These are phyloP conservation scores for Neonectria ditissima DNA, from an alignment of 2,329 filamentous ascomycete species.

Conservation along the genomic window DNA sequence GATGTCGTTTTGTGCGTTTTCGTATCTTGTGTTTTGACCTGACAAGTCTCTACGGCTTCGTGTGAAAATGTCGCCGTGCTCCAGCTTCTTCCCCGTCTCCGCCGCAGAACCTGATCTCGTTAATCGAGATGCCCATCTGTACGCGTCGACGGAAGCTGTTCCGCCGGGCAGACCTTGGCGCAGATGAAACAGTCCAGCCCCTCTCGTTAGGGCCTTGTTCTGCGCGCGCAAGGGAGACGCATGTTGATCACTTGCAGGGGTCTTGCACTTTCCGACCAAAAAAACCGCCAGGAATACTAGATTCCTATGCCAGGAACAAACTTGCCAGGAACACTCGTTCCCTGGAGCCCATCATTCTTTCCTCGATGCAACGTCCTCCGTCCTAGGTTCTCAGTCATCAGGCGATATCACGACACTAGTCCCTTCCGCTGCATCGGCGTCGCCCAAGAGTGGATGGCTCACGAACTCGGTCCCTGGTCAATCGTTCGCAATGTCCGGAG, in stretches of 20 bases:
- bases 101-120: not conserved
- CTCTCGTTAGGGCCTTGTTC: conserved; percentile 11
- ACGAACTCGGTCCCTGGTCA: not conserved
- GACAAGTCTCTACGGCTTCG: too few relatives aligned
- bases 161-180: conserved; percentile 10
- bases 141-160: not conserved
- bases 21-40: too few relatives aligned
- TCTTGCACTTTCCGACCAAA: not conserved
- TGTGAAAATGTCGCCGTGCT: not conserved
- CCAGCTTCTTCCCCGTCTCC: not conserved
- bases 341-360: not conserved
- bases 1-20: not conserved
- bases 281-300: not conserved
- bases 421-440: not conserved
- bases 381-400: not conserved
- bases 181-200: conserved; percentile 21
- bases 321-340: not conserved
- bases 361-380: not conserved
- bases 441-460: not conserved
- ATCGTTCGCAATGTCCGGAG: conserved; percentile 6
- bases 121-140: conserved; percentile 18
- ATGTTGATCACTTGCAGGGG: conserved; percentile 6
- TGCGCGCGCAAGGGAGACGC: conserved; percentile 2
- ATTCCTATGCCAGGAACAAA: not conserved
- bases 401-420: not conserved